Conservation (phyloP, 805 yeast species). For the Candida tibetensis region DNA sequence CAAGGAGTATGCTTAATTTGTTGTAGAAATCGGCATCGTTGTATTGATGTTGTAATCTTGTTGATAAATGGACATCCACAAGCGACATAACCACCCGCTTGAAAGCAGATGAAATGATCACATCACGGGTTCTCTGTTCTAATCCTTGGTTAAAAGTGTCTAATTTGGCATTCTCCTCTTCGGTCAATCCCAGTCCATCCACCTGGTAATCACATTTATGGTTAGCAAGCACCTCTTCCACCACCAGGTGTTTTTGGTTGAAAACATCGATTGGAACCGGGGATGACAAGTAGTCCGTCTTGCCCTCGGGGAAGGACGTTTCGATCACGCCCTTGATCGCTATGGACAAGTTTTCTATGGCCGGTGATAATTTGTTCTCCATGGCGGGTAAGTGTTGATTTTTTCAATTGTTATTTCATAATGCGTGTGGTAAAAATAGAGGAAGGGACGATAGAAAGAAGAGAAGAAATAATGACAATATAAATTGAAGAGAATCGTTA, state of each 20-base stretch:
- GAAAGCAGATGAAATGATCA: slow-evolving; percentile 21
- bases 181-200: not conserved
- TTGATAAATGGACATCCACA: not conserved
- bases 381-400: too few species aligned
- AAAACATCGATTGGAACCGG: not conserved
- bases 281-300: not conserved
- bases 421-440: too few species aligned
- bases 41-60: not conserved
- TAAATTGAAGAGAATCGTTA: too few species aligned
- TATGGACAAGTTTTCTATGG: slow-evolving; percentile 3
- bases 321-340: slow-evolving; percentile 1
- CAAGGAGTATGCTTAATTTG: slow-evolving; percentile 24
- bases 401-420: too few species aligned
- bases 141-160: slow-evolving; percentile 22
- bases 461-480: too few species aligned
- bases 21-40: slow-evolving; percentile 9
- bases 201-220: slow-evolving; percentile 5
- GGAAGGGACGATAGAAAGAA: too few species aligned
- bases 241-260: slow-evolving; percentile 1
- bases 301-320: not conserved
- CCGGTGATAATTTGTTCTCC: slow-evolving; percentile 1
- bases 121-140: slow-evolving; percentile 19
- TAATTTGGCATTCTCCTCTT: slow-evolving; percentile 13
- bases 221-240: not conserved
- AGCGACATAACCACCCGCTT: slow-evolving; percentile 14